A percentile compares a stretch with the other conserved stretches of the same genome.
phyloP scores from a whole-genome alignment of 305 asterid species.

The Fraxinus dipetala region DNA sequence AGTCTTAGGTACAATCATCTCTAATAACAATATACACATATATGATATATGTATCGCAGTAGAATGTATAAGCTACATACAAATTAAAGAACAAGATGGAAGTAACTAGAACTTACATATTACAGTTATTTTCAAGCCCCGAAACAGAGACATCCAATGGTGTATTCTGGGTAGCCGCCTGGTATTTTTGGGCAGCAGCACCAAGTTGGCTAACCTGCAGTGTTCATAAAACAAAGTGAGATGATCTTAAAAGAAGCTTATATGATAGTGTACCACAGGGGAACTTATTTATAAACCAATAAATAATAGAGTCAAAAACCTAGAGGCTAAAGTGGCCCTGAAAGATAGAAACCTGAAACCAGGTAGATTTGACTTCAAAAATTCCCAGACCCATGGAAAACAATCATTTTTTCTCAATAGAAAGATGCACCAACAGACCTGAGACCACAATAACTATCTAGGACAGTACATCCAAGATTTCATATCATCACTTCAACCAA shows the following conservation, averaged over 20 bases:
- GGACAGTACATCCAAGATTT: background rate
- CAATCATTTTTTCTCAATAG: background rate
- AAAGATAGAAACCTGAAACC: background rate
- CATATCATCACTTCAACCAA: background rate
- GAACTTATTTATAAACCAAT: background rate
- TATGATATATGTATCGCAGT: background rate
- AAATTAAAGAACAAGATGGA: background rate
- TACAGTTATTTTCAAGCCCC: conserved; percentile 67
- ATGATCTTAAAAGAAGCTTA: background rate
- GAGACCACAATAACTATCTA: background rate
- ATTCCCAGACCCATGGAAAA: background rate
- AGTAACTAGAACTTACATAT: conserved; percentile 47
- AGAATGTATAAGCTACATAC: background rate
- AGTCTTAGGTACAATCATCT: background rate
- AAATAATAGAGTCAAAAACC: background rate
- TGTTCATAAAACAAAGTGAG: background rate
- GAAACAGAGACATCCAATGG: conserved; percentile 46
- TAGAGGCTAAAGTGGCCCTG: background rate
- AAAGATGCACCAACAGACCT: background rate
- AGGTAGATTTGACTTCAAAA: background rate
- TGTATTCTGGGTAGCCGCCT: conserved; percentile 57
- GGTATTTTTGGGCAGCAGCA: conserved; percentile 73
- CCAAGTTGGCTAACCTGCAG: conserved; percentile 73
- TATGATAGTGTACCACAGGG: background rate
- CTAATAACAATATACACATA: background rate